Evolutionary conservation across 179 eudicot species (phyloP).

Genomic region (Drosera spatulata): DNA sequence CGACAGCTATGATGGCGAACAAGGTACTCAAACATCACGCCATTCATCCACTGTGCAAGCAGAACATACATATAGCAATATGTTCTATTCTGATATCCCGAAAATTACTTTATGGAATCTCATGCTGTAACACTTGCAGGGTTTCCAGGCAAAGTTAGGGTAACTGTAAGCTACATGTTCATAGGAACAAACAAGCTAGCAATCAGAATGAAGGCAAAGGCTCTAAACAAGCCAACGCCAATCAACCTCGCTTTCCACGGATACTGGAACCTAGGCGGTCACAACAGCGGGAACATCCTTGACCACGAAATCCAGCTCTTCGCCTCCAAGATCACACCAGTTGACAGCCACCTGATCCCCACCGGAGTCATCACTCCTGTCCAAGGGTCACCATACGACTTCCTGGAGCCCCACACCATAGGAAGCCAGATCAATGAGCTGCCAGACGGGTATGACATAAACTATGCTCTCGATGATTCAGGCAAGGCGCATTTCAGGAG

Average conservation of each 20-base stretch:
- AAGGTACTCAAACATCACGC: slow-evolving; percentile 7
- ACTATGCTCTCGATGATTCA: slow-evolving; percentile 15
- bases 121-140: slow-evolving; percentile 3
- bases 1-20: slow-evolving; percentile 17
- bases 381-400: slow-evolving; percentile 14
- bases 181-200: slow-evolving; percentile 6
- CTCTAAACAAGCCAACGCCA: slow-evolving; percentile 15
- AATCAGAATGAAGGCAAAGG: slow-evolving; percentile 13
- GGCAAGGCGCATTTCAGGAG: background rate
- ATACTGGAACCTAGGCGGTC: slow-evolving; percentile 31
- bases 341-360: slow-evolving; percentile 14
- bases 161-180: slow-evolving; percentile 12
- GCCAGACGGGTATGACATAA: slow-evolving; percentile 22
- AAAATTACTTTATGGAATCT: too few species aligned
- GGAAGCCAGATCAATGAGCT: slow-evolving; percentile 11
- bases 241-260: slow-evolving; percentile 22
- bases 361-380: slow-evolving; percentile 15
- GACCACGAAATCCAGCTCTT: slow-evolving; percentile 12
- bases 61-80: background rate
- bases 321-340: slow-evolving; percentile 16
- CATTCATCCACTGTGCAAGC: background rate
- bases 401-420: slow-evolving; percentile 7
- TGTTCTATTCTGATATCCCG: background rate
- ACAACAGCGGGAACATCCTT: slow-evolving; percentile 17
- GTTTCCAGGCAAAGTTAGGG: slow-evolving; percentile 17